Evolutionary conservation across 495 filamentous ascomycete species (phyloP).

Genomic region (Neurospora discreta): DNA sequence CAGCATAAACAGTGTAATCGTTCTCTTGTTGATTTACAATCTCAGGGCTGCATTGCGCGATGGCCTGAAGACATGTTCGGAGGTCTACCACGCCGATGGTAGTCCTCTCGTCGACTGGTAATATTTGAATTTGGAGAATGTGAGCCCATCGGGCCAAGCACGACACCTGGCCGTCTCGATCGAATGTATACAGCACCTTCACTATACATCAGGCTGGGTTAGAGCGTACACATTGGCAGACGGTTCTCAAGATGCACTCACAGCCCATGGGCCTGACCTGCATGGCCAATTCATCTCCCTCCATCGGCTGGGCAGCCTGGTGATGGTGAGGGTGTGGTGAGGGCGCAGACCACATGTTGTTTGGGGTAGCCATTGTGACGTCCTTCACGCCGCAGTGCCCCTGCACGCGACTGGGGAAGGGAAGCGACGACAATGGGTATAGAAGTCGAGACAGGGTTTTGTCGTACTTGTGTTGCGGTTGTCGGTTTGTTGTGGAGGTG

Average conservation of each 20-base stretch:
- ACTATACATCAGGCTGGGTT: slow-evolving; percentile 38
- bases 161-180: slow-evolving; percentile 77
- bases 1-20: slow-evolving; percentile 94
- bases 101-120: slow-evolving; percentile 58
- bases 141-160: slow-evolving; percentile 87
- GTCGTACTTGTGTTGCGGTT: background rate
- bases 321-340: slow-evolving; percentile 9
- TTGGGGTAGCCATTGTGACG: slow-evolving; percentile 15
- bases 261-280: slow-evolving; percentile 41
- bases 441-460: background rate
- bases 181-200: slow-evolving; percentile 96
- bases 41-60: slow-evolving; percentile 69
- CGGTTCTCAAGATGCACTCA: slow-evolving; percentile 19
- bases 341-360: slow-evolving; percentile 15
- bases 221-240: slow-evolving; percentile 6
- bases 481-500: background rate
- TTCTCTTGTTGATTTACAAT: slow-evolving; percentile 70
- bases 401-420: slow-evolving; percentile 9
- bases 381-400: slow-evolving; percentile 8
- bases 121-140: slow-evolving; percentile 65
- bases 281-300: slow-evolving; percentile 32
- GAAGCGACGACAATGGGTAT: background rate
- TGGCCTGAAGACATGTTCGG: slow-evolving; percentile 80
- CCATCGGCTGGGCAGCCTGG: slow-evolving; percentile 31
- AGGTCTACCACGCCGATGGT: slow-evolving; percentile 83